These are phyloP conservation scores for Heliocybe sulcata DNA, from an alignment of 1,284 basidiomycete genomes.

Conservation along the genomic window DNA sequence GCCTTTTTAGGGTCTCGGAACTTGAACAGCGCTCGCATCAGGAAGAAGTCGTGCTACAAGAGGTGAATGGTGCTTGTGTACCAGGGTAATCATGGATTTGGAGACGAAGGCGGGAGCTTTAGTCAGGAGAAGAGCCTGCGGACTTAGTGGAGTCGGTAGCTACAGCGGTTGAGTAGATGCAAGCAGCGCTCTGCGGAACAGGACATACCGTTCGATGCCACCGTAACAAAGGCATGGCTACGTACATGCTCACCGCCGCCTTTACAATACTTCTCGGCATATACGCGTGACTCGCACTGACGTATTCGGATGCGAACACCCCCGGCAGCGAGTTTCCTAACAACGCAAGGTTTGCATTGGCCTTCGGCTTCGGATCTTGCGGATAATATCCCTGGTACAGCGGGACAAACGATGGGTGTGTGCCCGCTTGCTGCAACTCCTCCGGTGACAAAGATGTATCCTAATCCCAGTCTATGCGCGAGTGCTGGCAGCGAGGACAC, in stretches of 20 bases:
- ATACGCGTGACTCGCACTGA: constrained; percentile 83
- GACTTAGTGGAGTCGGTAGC: constrained; percentile 37
- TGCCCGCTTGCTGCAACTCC: constrained; percentile 60
- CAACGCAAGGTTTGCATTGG: constrained; percentile 75
- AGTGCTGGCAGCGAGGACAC: constrained; percentile 68
- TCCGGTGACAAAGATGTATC: constrained; percentile 30
- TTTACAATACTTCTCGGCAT: constrained; percentile 88
- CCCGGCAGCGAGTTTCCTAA: constrained; percentile 91
- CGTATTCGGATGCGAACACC: constrained; percentile 83
- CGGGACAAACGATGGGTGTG: constrained; percentile 69
- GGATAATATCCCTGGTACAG: constrained; percentile 51
- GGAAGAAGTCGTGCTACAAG: constrained; percentile 74
- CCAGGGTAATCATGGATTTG: constrained; percentile 67
- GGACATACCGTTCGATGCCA: constrained; percentile 63
- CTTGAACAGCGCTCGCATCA: constrained; percentile 81
- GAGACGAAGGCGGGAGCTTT: constrained; percentile 76
- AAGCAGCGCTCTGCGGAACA: too few species aligned
- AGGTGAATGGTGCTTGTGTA: constrained; percentile 75
- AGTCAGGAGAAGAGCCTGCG: constrained; percentile 48
- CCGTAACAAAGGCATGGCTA: constrained; percentile 59
- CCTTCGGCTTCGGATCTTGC: constrained; percentile 40
- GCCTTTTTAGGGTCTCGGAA: constrained; percentile 84
- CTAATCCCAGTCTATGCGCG: constrained; percentile 66
- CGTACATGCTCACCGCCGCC: constrained; percentile 85
- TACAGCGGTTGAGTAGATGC: constrained; percentile 20